A percentile compares a stretch with the other conserved stretches of the same genome.
Conservation (phyloP, 1,284 basidiomycete genomes). For the Ceratobasidium papillatum region DNA sequence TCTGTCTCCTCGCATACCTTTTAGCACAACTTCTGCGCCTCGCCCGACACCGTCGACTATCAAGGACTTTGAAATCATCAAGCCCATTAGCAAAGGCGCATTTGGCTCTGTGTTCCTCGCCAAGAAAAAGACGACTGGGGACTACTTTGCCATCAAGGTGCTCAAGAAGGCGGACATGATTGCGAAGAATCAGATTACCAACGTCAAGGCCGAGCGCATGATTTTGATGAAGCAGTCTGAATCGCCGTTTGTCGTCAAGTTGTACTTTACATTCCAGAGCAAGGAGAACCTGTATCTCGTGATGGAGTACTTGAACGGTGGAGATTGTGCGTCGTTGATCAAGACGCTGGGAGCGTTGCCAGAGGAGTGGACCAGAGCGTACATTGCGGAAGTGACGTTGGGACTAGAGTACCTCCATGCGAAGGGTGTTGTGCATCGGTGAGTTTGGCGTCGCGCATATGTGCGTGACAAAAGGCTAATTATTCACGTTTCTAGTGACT, state of each 20-base stretch:
- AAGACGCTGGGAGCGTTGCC: constrained; percentile 93
- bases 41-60: constrained; percentile 90
- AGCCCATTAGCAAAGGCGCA: constrained; percentile 98
- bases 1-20: constrained; percentile 86
- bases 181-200: constrained; percentile 99
- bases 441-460: constrained; percentile 50
- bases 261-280: constrained; percentile 99
- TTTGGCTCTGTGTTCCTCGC: constrained; percentile 98
- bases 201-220: constrained; percentile 99
- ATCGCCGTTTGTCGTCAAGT: constrained; percentile 98
- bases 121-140: constrained; percentile 97
- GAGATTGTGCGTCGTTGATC: constrained; percentile 96
- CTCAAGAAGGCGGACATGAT: constrained; percentile 99
- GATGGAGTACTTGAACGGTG: constrained; percentile 98
- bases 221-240: constrained; percentile 99
- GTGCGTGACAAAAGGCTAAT: neutral
- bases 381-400: constrained; percentile 94
- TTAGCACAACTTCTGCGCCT: constrained; percentile 67
- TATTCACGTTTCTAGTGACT: constrained; percentile 69
- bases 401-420: constrained; percentile 96
- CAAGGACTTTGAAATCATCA: constrained; percentile 99
- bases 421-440: constrained; percentile 97
- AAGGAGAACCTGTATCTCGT: constrained; percentile 98
- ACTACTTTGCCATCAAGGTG: constrained; percentile 99
- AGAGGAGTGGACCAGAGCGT: constrained; percentile 97